A percentile compares a stretch with the other conserved stretches of the same genome.
These are phyloP conservation scores for Phytophthora chlamydospora DNA, from an alignment of 352 stramenopile genomes.

Conservation along the genomic window DNA sequence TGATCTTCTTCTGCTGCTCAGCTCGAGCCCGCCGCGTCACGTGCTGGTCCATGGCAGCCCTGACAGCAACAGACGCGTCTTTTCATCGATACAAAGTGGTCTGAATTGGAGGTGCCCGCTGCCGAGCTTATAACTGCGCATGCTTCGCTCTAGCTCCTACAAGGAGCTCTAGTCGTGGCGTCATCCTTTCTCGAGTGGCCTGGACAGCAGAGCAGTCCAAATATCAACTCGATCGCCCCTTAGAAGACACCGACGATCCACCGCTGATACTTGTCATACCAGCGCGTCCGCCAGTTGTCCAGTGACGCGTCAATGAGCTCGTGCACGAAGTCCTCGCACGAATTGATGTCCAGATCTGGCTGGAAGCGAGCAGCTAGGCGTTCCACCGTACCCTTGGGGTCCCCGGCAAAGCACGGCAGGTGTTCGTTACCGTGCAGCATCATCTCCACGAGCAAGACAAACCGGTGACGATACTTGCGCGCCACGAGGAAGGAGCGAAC, in stretches of 20 bases:
- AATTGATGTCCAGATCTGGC: slow-evolving; percentile 94
- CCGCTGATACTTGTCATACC: slow-evolving; percentile 96
- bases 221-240: neutral
- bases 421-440: slow-evolving; percentile 97
- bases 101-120: slow-evolving; percentile 35
- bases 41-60: slow-evolving; percentile 23
- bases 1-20: slow-evolving; percentile 40
- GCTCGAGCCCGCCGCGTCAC: slow-evolving; percentile 22
- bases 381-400: slow-evolving; percentile 91
- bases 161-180: slow-evolving; percentile 19
- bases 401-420: slow-evolving; percentile 94
- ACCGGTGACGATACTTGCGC: slow-evolving; percentile 94
- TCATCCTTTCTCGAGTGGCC: slow-evolving; percentile 3
- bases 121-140: slow-evolving; percentile 30
- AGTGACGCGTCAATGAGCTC: slow-evolving; percentile 95
- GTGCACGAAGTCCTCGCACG: slow-evolving; percentile 95
- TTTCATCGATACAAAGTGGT: slow-evolving; percentile 41
- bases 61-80: slow-evolving; percentile 41
- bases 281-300: slow-evolving; percentile 97
- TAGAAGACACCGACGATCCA: slow-evolving; percentile 92
- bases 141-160: slow-evolving; percentile 27
- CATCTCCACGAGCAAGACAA: slow-evolving; percentile 97
- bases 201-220: neutral
- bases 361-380: slow-evolving; percentile 93
- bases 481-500: slow-evolving; percentile 96